Evolutionary conservation across 2,329 filamentous ascomycete species (phyloP), one percentile per base, ranked within the genome.

Genomic region (Apiospora rasikravindrae): DNA sequence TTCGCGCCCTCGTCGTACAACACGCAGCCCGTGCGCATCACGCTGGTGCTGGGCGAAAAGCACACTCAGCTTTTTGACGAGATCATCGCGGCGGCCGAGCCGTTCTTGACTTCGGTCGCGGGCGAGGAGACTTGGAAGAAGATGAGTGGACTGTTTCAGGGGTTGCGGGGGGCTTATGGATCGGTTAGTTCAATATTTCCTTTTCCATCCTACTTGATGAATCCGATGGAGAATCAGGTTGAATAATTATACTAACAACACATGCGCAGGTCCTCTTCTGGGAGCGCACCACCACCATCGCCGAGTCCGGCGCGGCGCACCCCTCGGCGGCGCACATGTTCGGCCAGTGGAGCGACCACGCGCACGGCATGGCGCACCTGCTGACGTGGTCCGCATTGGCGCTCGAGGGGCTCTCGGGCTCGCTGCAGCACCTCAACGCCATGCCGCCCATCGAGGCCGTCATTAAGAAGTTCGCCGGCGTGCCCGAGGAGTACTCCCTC

Each of bases 1-100:
- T 76, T 77, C 45, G 37, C 74, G 24, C 77, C 77, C 24, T 77
- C 76, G 7, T 76, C 77, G 0, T 78, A 75, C 74, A 78, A 78
- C 74, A 76, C 76, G 3, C 77, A 77, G 71, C 73, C 76, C 24
- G 70, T 70, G n/a, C 76, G 76, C 49, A 66, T 76, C 42, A 77
- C 74, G 11, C 42, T 78, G 8, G 73, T 78, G 24, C 68, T 74
- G 22, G 75, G 75, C 45, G 72, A 75, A 24, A 76, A 78, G 73
- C 76, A 78, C 72, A 73, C 75, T 73, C 24, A 76, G 29, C 70
- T 78, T 14, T 78, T 75, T 73, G 73, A 78, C 22, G 67, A 74
- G n/a, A 70, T 75, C 45, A 75, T 75, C 40, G 69, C 71, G 1
- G 8, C 29, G 1, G 74, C 74, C 3, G 64, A 78, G 76, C 73